Evolutionary conservation across 768 basidiomycete species (phyloP).

Genomic region (Porphyrellus cyaneotinctus): DNA sequence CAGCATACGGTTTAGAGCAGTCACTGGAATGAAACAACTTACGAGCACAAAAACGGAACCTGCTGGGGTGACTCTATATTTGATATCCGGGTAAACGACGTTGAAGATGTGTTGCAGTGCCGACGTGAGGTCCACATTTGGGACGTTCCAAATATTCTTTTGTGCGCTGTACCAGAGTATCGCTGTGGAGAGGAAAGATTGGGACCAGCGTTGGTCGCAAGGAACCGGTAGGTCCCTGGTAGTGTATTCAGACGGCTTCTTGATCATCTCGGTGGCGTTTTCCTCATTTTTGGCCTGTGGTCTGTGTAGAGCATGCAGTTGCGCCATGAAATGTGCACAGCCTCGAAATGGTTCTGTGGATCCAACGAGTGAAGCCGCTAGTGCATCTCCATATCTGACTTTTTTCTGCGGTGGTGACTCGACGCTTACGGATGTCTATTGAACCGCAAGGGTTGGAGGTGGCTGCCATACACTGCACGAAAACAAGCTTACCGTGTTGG

Average conservation of each 20-base stretch:
- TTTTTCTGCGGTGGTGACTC: not conserved
- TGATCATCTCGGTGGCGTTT: not conserved
- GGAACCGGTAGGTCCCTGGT: not conserved
- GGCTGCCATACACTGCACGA: not conserved
- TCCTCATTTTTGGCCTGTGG: not conserved
- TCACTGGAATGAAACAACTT: not conserved
- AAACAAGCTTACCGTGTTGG: not conserved
- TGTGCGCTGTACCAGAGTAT: slow-evolving; percentile 6
- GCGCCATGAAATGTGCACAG: not conserved
- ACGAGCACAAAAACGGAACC: not conserved
- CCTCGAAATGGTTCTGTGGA: too few species aligned
- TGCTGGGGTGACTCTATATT: not conserved
- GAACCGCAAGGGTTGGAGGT: not conserved
- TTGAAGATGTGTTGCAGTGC: slow-evolving; percentile 2
- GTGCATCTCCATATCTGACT: not conserved
- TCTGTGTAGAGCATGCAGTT: not conserved
- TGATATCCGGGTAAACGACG: not conserved
- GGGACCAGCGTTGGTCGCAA: slow-evolving; percentile 3
- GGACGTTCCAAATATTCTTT: not conserved
- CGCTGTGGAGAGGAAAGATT: slow-evolving; percentile 2
- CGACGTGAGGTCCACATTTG: not conserved
- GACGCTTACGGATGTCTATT: not conserved
- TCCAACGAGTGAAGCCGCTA: not conserved
- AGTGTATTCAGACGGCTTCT: not conserved
- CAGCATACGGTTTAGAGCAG: not conserved